Evolutionary conservation across 2,329 filamentous ascomycete species (phyloP), one percentile per base, ranked within the genome.

Genomic region (Phaeosphaeriaceae sp.): DNA sequence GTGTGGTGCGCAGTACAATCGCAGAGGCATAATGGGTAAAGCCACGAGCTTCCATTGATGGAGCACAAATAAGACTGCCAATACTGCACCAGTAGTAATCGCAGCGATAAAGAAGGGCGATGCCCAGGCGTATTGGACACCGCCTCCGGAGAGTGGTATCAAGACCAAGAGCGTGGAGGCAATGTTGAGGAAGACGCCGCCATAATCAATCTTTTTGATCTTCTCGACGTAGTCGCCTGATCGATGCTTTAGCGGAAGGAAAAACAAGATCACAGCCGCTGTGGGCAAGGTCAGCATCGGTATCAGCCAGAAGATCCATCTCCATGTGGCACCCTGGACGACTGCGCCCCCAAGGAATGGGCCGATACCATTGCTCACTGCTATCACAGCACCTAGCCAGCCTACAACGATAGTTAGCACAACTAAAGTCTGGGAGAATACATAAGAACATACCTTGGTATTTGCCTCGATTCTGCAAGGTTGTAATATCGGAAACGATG

Each of bases 131-230:
- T 86, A 87, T 52, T 86, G 85, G 0, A 83, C 81, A 3, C 84
- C 85, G 53, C 84, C 86, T 7, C 86, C 86, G 1, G 86, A 88
- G 17, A 90, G 82, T 0, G 88, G 88, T 47, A 90, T 86, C 20
- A 90, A 78, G 2, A 90, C 65, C 17, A 89, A 80, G 7, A 89
- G 83, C n/a, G 88, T 84, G 0, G 83, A 86, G 10, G 83, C 75
- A 0, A 85, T 85, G 7, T 83, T 84, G 1, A 83, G 80, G 15
- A 87, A 54, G 1, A 86, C 78, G 2, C 88, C 88, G 31, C 77
- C 82, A 61, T 83, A 87, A 70, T 90, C 88, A 56, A 89, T 87
- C 53, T 84, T 85, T 48, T 73, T 77, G 20, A 85, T 63, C 36
- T 84, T 86, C 24, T 82, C 79, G 41, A 75, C 74, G 40, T 85